Base-by-base conservation (phyloP, 2,329 filamentous ascomycete species). In the Penicillium digitatum region DNA sequence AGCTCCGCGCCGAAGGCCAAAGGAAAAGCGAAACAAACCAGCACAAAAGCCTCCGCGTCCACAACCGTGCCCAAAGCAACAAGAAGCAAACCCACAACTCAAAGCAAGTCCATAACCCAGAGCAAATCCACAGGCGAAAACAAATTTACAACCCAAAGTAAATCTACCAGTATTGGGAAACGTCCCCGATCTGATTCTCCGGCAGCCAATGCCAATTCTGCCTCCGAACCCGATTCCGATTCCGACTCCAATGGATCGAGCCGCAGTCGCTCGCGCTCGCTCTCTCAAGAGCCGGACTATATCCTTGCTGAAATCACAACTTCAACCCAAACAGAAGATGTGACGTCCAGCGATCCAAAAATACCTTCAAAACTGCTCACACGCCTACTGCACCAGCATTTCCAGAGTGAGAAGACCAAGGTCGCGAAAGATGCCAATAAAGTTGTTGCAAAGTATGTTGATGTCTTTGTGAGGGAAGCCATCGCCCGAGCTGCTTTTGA, bases 381-480 rank as follows among this genome's bases (percentile, higher is more conserved):
- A 10, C 82, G 85, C 34, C 76, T 96, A 3, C 78, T 96, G 32
- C 87, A 95, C 69, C 85, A 92, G 64, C 85, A 88, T 69, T 96
- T 96, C 68, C 79, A 78, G 43, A 76, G 87, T 63, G 82, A 87
- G 46, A 81, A 82, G 53, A 92, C 88, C 24, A 81, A 87, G 62
- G 85, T 96, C 61, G 86, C 86, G 8, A 86, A 84, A 64, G 88
- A 91, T 66, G 90, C 90, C 4, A 89, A 92, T 69, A 81, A 78
- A 7, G 83, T 91, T 1, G 82, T 92, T 55, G 87, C 85, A 14
- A 90, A 87, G 74, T 97, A 97, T 70, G 82, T 96, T 73, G 90
- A 96, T 72, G 84, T 93, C 0, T 97, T 96, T 74, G 88, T 96
- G 50, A 82, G 88, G 58, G 93, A 97, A 76, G 90, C 90, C 1